Evolutionary conservation across 371 early-diverging fungal genomes (phyloP).

Genomic region (Actinomortierella wolfii): DNA sequence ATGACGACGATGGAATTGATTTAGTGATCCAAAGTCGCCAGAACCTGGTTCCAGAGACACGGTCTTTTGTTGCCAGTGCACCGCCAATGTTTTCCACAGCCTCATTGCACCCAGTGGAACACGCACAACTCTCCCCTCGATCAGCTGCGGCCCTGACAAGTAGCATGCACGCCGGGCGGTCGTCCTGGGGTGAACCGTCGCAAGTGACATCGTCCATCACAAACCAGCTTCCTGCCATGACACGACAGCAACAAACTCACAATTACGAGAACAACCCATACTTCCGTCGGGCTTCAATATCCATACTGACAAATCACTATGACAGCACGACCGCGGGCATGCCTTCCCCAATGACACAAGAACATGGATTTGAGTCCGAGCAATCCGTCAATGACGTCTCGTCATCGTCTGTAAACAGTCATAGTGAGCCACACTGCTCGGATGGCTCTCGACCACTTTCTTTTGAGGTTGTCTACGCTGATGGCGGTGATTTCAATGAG

Average conservation of each 20-base stretch:
- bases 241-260: conserved; percentile 7
- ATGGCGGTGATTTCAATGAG: conserved; percentile 44
- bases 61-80: conserved; percentile 5
- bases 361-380: too few species aligned
- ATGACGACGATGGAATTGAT: conserved; percentile 23
- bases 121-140: conserved; percentile 33
- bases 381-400: too few species aligned
- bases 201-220: conserved; percentile 18
- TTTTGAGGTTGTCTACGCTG: conserved; percentile 39
- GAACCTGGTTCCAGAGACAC: not conserved
- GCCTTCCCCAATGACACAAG: too few species aligned
- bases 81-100: conserved; percentile 9
- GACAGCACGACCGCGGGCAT: too few species aligned
- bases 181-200: conserved; percentile 11
- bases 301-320: too few species aligned
- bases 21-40: conserved; percentile 20
- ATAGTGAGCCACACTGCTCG: too few species aligned
- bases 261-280: conserved; percentile 31
- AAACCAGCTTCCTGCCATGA: conserved; percentile 2
- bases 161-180: conserved; percentile 6
- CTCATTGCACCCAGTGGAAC: conserved; percentile 19
- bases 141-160: conserved; percentile 30
- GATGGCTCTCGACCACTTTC: conserved; percentile 40
- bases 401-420: too few species aligned
- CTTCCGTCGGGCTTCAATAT: conserved; percentile 16